A percentile compares a stretch with the other conserved stretches of the same genome.
Evolutionary conservation across 2,329 filamentous ascomycete species (phyloP).

Genomic region (Beauveria brongniartii): DNA sequence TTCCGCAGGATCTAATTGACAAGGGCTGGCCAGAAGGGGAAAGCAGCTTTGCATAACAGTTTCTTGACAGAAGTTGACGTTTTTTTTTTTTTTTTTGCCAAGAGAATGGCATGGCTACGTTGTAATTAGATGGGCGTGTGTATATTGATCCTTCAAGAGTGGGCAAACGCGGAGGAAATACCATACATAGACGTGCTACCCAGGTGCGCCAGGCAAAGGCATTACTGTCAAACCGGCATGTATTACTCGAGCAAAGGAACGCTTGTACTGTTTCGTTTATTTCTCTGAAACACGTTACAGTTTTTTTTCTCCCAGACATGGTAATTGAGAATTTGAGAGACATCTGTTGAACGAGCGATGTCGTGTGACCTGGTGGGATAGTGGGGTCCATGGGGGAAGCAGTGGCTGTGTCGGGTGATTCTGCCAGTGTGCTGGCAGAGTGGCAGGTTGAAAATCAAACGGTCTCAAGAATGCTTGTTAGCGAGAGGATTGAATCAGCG

Average conservation of each 20-base stretch:
- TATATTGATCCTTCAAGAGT: background rate
- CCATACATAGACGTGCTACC: too few relatives aligned
- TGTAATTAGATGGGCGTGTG: background rate
- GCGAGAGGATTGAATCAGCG: background rate
- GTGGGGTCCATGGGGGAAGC: background rate
- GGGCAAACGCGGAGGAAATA: too few relatives aligned
- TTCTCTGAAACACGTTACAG: too few relatives aligned
- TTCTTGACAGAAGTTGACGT: background rate
- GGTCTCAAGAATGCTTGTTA: background rate
- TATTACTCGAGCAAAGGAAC: background rate
- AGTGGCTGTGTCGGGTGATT: background rate
- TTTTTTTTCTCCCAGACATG: too few relatives aligned
- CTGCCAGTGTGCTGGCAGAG: background rate
- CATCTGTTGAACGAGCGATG: background rate
- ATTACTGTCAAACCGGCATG: too few relatives aligned
- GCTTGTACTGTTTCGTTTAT: background rate
- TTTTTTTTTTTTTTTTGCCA: background rate
- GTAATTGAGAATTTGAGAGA: background rate
- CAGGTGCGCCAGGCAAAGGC: too few relatives aligned
- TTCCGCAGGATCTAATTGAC: background rate
- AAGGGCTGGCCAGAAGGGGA: background rate
- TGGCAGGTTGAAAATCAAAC: background rate
- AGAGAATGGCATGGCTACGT: background rate
- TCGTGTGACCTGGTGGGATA: too few relatives aligned
- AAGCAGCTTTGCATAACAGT: background rate